Conservation (phyloP, 257 asterid species). For the Datura wrightii region DNA sequence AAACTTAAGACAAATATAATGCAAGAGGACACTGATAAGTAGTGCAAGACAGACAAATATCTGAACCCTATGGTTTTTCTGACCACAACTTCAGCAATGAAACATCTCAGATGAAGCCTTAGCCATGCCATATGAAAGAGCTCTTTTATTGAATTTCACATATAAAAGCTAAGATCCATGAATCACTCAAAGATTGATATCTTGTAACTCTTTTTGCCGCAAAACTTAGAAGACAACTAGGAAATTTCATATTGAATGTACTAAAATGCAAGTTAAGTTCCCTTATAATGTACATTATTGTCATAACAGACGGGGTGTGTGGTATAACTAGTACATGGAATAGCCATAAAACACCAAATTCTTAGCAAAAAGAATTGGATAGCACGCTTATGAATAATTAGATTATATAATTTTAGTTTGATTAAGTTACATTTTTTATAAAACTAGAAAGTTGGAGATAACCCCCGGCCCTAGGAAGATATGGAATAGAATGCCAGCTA, state of each 20-base stretch:
- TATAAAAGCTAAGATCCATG: neutral
- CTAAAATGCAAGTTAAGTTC: neutral
- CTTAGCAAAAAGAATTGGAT: conserved; percentile 14
- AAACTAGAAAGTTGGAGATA: neutral
- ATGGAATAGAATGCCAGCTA: conserved; percentile 5
- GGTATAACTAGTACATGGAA: conserved; percentile 2
- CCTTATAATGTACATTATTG: neutral
- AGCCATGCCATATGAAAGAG: neutral
- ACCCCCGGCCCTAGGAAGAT: neutral
- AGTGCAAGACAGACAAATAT: neutral
- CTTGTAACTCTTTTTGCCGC: neutral
- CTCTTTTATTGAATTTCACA: neutral
- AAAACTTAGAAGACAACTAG: conserved; percentile 10
- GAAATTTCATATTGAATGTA: neutral
- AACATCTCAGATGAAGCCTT: neutral
- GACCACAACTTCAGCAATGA: conserved; percentile 14
- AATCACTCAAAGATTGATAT: neutral
- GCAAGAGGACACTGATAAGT: conserved; percentile 12
- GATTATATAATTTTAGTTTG: neutral
- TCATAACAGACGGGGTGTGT: neutral
- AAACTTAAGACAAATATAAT: neutral
- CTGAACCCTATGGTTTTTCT: neutral
- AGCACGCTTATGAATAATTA: neutral
- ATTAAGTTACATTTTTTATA: neutral
- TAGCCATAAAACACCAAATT: conserved; percentile 21